Conservation (phyloP, 2,329 filamentous ascomycete species). For the Ophiocordyceps camponoti-rufipedis region DNA sequence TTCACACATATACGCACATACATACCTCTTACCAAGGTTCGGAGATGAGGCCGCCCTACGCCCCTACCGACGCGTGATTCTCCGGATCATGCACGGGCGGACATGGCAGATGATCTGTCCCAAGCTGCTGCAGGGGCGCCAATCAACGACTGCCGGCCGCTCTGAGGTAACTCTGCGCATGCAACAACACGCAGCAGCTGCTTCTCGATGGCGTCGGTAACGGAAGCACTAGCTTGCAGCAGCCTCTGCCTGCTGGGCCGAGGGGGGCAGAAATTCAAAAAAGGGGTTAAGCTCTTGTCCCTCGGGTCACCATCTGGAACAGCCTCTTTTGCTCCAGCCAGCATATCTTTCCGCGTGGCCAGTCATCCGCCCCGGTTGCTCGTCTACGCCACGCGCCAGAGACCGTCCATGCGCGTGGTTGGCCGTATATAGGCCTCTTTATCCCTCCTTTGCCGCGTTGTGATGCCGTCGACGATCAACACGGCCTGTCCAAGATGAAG, state of each 20-base stretch:
- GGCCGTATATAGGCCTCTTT: background rate
- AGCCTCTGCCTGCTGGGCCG: background rate
- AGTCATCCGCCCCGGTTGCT: background rate
- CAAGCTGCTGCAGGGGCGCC: background rate
- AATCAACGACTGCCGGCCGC: background rate
- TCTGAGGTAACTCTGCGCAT: background rate
- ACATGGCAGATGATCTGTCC: background rate
- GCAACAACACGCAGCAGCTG: background rate
- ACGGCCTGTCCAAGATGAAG: slow-evolving; percentile 8
- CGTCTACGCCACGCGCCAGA: background rate
- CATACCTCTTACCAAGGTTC: no score
- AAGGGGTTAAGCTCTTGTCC: no score
- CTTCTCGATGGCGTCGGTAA: background rate
- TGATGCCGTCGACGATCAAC: background rate
- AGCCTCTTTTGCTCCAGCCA: background rate
- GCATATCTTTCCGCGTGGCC: background rate
- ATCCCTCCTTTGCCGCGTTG: background rate
- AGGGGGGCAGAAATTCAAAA: no score
- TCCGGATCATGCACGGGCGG: background rate
- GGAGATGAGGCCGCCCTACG: background rate
- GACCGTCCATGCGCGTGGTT: background rate
- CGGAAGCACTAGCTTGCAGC: background rate
- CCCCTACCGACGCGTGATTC: background rate
- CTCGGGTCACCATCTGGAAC: background rate
- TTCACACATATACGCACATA: no score